These are phyloP conservation scores for Craterostigma plantagineum DNA, from an alignment of 257 asterid species.

Conservation along the genomic window DNA sequence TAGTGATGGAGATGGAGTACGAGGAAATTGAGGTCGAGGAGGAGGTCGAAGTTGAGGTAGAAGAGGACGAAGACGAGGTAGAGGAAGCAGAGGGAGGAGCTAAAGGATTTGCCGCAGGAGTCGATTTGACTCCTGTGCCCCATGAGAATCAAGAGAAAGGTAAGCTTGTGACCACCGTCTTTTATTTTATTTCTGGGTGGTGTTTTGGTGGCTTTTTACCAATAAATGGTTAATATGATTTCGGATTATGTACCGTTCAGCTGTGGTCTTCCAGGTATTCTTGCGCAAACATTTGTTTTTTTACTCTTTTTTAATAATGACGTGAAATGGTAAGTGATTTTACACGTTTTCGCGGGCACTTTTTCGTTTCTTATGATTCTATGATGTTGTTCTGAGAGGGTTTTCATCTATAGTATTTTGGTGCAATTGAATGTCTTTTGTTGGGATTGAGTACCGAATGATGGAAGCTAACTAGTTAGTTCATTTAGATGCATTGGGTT, in stretches of 20 bases:
- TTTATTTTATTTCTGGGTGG: neutral
- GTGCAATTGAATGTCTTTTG: too few species aligned
- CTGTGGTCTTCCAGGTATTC: neutral
- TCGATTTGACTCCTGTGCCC: slow-evolving; percentile 14
- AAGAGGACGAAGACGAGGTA: slow-evolving; percentile 17
- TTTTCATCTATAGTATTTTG: too few species aligned
- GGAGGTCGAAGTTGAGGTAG: slow-evolving; percentile 31
- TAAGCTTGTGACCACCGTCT: slow-evolving; percentile 13
- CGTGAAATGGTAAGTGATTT: too few species aligned
- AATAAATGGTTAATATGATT: neutral
- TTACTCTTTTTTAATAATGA: too few species aligned
- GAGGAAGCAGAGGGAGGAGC: slow-evolving; percentile 11
- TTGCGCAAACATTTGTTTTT: too few species aligned
- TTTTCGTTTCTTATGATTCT: too few species aligned
- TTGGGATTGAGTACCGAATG: too few species aligned
- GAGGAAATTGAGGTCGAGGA: slow-evolving; percentile 36
- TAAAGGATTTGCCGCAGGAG: slow-evolving; percentile 15
- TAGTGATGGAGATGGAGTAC: too few species aligned
- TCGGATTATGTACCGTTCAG: neutral
- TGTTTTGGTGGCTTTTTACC: neutral
- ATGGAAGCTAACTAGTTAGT: too few species aligned
- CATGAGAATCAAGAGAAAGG: slow-evolving; percentile 22
- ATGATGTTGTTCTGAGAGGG: too few species aligned
- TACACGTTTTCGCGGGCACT: too few species aligned
- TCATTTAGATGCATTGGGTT: too few species aligned